phyloP scores from a whole-genome alignment of 768 basidiomycete genomes.

The Mycena olivaceomarginata region DNA sequence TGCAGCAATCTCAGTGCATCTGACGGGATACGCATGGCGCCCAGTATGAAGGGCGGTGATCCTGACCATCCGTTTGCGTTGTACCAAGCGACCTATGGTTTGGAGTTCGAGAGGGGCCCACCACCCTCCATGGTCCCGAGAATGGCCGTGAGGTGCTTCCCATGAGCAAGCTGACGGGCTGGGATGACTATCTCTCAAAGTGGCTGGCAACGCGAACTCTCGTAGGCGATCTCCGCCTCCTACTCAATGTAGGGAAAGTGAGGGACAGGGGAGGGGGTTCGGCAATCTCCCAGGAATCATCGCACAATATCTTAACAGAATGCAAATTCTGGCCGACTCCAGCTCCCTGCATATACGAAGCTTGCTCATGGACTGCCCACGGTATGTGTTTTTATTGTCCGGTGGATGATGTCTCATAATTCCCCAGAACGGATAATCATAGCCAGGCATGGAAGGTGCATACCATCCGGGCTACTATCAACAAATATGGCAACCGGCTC shows the following conservation, averaged over 20 bases:
- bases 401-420: background rate
- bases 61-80: background rate
- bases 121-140: background rate
- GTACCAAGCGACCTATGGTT: background rate
- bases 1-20: background rate
- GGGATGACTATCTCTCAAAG: background rate
- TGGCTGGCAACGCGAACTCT: background rate
- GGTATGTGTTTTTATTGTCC: constrained; percentile 1
- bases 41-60: constrained; percentile 6
- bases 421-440: constrained; percentile 2
- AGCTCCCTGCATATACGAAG: background rate
- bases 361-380: constrained; percentile 6
- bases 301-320: background rate
- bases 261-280: background rate
- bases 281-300: background rate
- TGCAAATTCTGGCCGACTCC: background rate
- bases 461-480: background rate
- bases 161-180: constrained; percentile 5
- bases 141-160: constrained; percentile 6
- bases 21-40: background rate
- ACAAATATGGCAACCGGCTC: background rate
- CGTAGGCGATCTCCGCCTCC: background rate
- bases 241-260: background rate
- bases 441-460: background rate
- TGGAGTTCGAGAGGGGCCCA: constrained; percentile 1